These are phyloP conservation scores for Babjeviella inositovora DNA, from an alignment of 805 yeast genomes.

Conservation along the genomic window DNA sequence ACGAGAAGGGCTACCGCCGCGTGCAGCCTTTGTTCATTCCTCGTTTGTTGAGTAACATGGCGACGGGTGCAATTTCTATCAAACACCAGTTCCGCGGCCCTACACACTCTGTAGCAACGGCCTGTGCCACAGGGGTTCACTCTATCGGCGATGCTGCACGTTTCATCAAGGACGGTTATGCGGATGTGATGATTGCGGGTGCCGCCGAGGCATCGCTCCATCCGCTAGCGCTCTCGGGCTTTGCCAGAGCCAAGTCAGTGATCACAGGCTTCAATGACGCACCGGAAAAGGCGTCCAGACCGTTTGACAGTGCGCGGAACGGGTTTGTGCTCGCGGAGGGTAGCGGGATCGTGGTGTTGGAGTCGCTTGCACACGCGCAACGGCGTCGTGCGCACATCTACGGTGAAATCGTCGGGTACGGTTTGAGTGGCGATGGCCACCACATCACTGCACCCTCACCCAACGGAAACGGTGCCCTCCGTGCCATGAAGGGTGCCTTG, in stretches of 20 bases:
- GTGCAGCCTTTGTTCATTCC: constrained; percentile 85
- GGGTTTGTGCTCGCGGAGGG: constrained; percentile 97
- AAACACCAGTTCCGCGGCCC: constrained; percentile 70
- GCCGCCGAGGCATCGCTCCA: constrained; percentile 81
- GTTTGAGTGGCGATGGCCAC: constrained; percentile 79
- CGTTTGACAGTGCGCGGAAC: constrained; percentile 62
- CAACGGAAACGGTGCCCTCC: constrained; percentile 69
- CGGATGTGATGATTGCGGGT: constrained; percentile 86
- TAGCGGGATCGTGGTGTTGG: constrained; percentile 66
- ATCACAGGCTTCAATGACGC: constrained; percentile 43
- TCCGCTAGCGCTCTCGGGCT: constrained; percentile 80
- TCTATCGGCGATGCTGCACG: constrained; percentile 87
- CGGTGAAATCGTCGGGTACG: constrained; percentile 79
- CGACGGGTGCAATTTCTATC: constrained; percentile 82
- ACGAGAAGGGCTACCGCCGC: constrained; percentile 38
- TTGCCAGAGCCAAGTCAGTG: constrained; percentile 77
- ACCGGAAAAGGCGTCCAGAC: constrained; percentile 63
- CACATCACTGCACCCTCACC: constrained; percentile 88
- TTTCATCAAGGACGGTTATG: constrained; percentile 64
- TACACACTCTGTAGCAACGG: constrained; percentile 77
- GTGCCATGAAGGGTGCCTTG: constrained; percentile 73
- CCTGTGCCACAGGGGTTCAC: constrained; percentile 94
- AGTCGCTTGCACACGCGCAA: constrained; percentile 61
- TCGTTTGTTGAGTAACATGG: constrained; percentile 76
- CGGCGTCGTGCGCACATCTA: constrained; percentile 43